phyloP scores from a whole-genome alignment of 768 basidiomycete species.

The Mycena kentingensis region DNA sequence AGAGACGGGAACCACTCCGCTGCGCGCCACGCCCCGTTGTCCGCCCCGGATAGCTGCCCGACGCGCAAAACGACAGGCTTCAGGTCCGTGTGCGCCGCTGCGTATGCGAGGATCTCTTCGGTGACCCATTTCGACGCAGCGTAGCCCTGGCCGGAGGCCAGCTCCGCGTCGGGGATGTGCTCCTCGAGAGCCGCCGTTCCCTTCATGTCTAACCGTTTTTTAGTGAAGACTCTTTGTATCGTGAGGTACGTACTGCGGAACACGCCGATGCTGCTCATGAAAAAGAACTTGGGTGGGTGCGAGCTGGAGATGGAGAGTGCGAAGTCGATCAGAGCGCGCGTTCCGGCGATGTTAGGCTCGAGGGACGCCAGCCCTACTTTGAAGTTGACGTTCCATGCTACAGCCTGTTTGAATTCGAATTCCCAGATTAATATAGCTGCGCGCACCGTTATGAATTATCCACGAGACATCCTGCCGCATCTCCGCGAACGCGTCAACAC shows the following conservation, averaged over 20 bases:
- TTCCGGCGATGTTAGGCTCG: constrained; percentile 31
- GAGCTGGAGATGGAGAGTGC: constrained; percentile 29
- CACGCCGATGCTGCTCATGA: constrained; percentile 35
- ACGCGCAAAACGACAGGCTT: constrained; percentile 36
- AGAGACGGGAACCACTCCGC: constrained; percentile 44
- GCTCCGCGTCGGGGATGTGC: constrained; percentile 24
- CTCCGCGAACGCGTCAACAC: constrained; percentile 17
- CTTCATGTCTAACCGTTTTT: too few species aligned
- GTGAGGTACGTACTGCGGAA: constrained; percentile 34
- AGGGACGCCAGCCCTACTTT: constrained; percentile 33
- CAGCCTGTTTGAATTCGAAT: not conserved
- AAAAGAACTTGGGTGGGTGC: constrained; percentile 33
- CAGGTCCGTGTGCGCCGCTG: constrained; percentile 29
- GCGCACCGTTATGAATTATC: constrained; percentile 37
- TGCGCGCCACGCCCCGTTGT: constrained; percentile 40
- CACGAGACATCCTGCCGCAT: constrained; percentile 23
- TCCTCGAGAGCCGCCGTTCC: constrained; percentile 20
- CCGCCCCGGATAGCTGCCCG: constrained; percentile 40
- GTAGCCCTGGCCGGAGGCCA: constrained; percentile 38
- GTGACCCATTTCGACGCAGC: constrained; percentile 45
- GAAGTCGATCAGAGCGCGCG: constrained; percentile 37
- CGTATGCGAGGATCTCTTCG: constrained; percentile 38
- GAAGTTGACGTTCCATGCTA: constrained; percentile 42
- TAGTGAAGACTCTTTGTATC: too few species aligned
- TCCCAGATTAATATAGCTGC: not conserved